Percentiles rank a stretch among this genome's conserved stretches.
Evolutionary conservation across 345 rosid species (phyloP).

Genomic region (Hibiscus mutabilis): DNA sequence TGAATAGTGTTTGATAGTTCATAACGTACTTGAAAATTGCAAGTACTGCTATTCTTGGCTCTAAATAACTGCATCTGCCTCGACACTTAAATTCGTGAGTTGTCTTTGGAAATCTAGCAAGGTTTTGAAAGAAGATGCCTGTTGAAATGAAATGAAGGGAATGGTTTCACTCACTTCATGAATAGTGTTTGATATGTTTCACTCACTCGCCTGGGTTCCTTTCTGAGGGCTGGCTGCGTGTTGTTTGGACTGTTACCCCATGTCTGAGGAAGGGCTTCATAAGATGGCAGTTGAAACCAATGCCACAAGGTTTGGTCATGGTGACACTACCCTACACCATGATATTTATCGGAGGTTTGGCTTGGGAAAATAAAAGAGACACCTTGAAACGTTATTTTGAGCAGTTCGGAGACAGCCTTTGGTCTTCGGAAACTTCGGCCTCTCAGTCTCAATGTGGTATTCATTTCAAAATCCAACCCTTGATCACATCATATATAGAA

Average conservation of each 20-base stretch:
- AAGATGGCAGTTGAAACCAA: conserved; percentile 24
- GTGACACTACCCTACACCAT: conserved; percentile 35
- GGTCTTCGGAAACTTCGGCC: conserved; percentile 35
- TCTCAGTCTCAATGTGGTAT: conserved; percentile 3
- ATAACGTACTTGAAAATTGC: no score
- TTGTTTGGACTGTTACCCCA: background rate
- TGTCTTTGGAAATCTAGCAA: no score
- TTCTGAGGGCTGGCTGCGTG: background rate
- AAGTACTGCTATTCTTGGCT: no score
- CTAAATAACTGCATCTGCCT: no score
- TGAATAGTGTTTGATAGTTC: no score
- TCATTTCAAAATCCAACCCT: background rate
- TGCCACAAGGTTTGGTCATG: conserved; percentile 9
- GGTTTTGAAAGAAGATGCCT: no score
- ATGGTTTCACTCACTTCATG: no score
- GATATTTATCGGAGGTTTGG: conserved; percentile 41
- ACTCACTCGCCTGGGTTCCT: no score
- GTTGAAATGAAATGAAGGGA: no score
- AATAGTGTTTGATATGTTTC: no score
- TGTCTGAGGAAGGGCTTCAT: conserved; percentile 28
- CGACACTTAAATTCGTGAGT: no score
- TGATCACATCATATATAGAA: no score
- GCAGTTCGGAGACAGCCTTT: conserved; percentile 39
- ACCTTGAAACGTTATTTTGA: conserved; percentile 24
- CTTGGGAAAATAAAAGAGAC: conserved; percentile 34